A percentile compares a stretch with the other conserved stretches of the same genome.
These are phyloP conservation scores for Lactarius quietus DNA, from an alignment of 768 basidiomycete species.

Conservation along the genomic window DNA sequence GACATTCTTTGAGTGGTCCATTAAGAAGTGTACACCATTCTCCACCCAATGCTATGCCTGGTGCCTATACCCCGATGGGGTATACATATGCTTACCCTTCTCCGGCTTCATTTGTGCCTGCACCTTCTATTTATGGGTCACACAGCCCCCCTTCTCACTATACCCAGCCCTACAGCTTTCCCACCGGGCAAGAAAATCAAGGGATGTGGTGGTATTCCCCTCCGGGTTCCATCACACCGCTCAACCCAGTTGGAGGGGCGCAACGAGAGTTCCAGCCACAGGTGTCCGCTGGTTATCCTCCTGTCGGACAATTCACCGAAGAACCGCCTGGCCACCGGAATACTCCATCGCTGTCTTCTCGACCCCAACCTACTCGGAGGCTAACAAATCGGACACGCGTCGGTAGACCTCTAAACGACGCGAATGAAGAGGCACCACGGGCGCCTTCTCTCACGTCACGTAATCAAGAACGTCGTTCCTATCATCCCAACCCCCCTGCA, in stretches of 20 bases:
- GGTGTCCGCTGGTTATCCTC: conserved; percentile 35
- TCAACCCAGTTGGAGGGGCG: conserved; percentile 31
- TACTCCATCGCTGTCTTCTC: neutral
- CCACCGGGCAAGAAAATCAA: conserved; percentile 38
- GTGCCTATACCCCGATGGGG: conserved; percentile 28
- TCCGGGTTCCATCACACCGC: neutral
- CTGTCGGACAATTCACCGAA: neutral
- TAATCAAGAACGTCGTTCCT: conserved; percentile 43
- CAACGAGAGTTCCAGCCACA: conserved; percentile 34
- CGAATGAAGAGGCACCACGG: neutral
- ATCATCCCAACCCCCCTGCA: conserved; percentile 68
- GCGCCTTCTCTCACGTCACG: neutral
- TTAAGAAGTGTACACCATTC: conserved; percentile 21
- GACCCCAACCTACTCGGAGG: neutral
- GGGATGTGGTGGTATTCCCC: conserved; percentile 53
- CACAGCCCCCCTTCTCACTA: conserved; percentile 40
- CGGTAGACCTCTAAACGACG: neutral
- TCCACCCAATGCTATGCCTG: conserved; percentile 25
- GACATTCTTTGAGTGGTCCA: neutral
- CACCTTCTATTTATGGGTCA: conserved; percentile 38
- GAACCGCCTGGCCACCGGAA: conserved; percentile 6
- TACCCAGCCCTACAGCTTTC: conserved; percentile 30
- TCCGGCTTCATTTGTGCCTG: conserved; percentile 33
- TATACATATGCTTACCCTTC: conserved; percentile 39
- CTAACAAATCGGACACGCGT: neutral